These are phyloP conservation scores for Diaporthe amygdali DNA, from an alignment of 2,329 filamentous ascomycete genomes.

Conservation along the genomic window DNA sequence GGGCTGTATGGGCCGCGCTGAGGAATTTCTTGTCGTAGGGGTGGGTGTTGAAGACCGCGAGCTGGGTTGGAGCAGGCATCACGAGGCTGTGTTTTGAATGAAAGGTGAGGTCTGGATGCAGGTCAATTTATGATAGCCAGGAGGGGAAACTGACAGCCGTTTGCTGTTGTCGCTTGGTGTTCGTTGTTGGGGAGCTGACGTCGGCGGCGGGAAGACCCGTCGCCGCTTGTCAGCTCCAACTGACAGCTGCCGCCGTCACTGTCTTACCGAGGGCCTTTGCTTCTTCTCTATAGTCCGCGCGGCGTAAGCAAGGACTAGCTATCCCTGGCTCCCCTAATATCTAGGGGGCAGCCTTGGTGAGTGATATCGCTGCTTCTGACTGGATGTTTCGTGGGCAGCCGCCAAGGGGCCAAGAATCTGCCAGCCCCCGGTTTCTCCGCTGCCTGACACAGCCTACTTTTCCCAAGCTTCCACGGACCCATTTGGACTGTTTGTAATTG, in stretches of 20 bases:
- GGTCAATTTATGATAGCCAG: background rate
- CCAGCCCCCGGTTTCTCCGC: background rate
- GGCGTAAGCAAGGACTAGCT: background rate
- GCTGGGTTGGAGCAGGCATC: conserved; percentile 48
- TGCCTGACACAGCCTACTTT: background rate
- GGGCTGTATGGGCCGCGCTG: conserved; percentile 43
- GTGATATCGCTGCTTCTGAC: background rate
- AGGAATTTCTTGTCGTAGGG: conserved; percentile 66
- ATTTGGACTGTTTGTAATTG: background rate
- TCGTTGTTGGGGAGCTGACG: background rate
- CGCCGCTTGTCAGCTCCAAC: background rate
- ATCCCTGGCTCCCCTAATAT: background rate
- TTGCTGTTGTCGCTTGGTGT: background rate
- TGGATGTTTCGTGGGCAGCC: background rate
- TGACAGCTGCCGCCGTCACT: background rate
- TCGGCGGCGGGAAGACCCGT: background rate
- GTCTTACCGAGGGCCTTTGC: background rate
- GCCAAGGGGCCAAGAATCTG: conserved; percentile 1
- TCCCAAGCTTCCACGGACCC: background rate
- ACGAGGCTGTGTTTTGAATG: background rate
- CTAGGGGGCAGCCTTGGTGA: background rate
- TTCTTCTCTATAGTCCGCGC: background rate
- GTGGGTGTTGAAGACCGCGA: conserved; percentile 70
- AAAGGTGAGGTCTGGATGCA: background rate
- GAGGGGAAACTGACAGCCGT: background rate